Conservation (phyloP, 2,329 filamentous ascomycete genomes). For the Periglandula ipomoeae region DNA sequence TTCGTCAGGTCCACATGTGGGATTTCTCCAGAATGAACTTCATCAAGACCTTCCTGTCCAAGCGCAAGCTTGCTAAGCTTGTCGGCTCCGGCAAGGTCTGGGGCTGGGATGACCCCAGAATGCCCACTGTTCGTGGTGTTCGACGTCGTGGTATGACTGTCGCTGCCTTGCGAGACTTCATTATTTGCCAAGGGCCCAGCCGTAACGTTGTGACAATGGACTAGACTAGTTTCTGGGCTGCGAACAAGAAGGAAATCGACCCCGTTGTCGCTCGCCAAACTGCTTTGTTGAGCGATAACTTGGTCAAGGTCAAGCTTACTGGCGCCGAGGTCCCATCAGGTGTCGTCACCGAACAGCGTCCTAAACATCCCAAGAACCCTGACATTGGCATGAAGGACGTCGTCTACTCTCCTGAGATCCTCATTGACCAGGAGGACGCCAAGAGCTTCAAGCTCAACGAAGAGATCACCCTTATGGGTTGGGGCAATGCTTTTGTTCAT, state of each 20-base stretch:
- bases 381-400: slow-evolving; percentile 81
- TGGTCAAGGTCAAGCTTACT: slow-evolving; percentile 60
- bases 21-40: slow-evolving; percentile 82
- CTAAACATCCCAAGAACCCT: slow-evolving; percentile 83
- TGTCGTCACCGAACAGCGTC: slow-evolving; percentile 63
- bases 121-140: slow-evolving; percentile 77
- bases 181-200: slow-evolving; percentile 74
- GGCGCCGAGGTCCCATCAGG: slow-evolving; percentile 58
- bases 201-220: slow-evolving; percentile 79
- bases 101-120: slow-evolving; percentile 81
- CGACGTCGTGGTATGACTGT: slow-evolving; percentile 71
- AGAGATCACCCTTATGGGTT: slow-evolving; percentile 93
- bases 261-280: slow-evolving; percentile 66
- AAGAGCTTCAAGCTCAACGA: slow-evolving; percentile 73
- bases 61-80: slow-evolving; percentile 77
- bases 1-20: slow-evolving; percentile 75
- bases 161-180: slow-evolving; percentile 71
- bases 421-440: slow-evolving; percentile 82
- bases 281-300: slow-evolving; percentile 59
- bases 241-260: slow-evolving; percentile 78
- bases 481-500: slow-evolving; percentile 81
- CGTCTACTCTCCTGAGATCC: slow-evolving; percentile 61
- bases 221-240: slow-evolving; percentile 65
- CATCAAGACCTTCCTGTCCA: slow-evolving; percentile 71
- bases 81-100: slow-evolving; percentile 67